Percentiles rank a stretch among this genome's conserved stretches.
These are phyloP conservation scores for Symbiodinium pilosum DNA, from an alignment of 73 alveolate species.

Conservation along the genomic window DNA sequence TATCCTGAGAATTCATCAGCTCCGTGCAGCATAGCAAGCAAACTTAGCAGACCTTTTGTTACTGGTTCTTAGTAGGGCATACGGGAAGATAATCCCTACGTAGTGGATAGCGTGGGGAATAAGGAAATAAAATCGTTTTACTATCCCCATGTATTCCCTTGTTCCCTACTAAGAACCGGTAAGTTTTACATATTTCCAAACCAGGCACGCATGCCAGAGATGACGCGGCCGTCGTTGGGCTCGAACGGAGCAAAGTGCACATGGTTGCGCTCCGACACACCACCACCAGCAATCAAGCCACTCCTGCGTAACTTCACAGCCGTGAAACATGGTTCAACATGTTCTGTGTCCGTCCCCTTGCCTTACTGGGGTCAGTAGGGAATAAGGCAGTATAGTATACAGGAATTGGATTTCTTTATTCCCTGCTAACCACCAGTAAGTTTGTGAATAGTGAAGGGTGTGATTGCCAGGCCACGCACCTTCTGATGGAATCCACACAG, in stretches of 20 bases:
- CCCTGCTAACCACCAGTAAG: too few species aligned
- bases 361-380: not conserved
- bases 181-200: too few species aligned
- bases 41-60: too few species aligned
- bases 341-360: not conserved
- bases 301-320: not conserved
- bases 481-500: constrained; percentile 33
- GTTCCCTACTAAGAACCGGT: too few species aligned
- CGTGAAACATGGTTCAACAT: not conserved
- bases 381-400: not conserved
- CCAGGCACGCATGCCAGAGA: constrained; percentile 80
- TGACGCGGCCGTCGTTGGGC: constrained; percentile 67
- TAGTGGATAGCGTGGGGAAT: too few species aligned
- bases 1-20: too few species aligned
- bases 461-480: not conserved
- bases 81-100: too few species aligned
- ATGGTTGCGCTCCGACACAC: constrained; percentile 65
- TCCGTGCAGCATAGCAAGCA: too few species aligned
- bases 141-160: too few species aligned
- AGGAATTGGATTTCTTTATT: not conserved
- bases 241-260: constrained; percentile 90
- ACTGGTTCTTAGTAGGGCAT: too few species aligned
- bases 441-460: not conserved
- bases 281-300: constrained; percentile 80
- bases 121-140: too few species aligned